Evolutionary conservation across 2,329 filamentous ascomycete genomes (phyloP).

Genomic region (Chalaropsis ovoidea): DNA sequence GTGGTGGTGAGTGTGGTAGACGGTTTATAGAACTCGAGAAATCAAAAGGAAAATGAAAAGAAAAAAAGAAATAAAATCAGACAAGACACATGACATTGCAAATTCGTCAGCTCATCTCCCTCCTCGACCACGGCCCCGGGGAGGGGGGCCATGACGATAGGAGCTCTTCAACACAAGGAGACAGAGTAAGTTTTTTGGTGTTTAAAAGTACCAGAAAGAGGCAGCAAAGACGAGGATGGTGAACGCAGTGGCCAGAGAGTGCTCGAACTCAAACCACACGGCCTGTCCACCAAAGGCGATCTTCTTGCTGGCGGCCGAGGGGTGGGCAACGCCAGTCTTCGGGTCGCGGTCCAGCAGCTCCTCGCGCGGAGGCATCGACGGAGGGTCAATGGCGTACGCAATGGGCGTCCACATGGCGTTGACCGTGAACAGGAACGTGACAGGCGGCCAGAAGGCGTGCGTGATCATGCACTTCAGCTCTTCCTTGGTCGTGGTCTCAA

Average conservation of each 20-base stretch:
- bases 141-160: neutral
- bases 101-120: conserved; percentile 24
- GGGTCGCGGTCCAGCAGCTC: conserved; percentile 46
- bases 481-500: conserved; percentile 33
- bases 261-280: conserved; percentile 48
- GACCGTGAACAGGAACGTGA: conserved; percentile 48
- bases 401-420: conserved; percentile 50
- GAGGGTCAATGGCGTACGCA: conserved; percentile 51
- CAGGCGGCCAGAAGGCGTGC: conserved; percentile 52
- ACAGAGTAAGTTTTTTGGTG: neutral
- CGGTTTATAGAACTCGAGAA: conserved; percentile 14
- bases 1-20: neutral
- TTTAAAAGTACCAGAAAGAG: conserved; percentile 30
- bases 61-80: neutral
- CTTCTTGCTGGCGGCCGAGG: conserved; percentile 43
- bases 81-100: conserved; percentile 22
- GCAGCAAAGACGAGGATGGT: conserved; percentile 42
- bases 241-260: conserved; percentile 42
- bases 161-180: neutral
- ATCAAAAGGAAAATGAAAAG: conserved; percentile 8
- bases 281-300: conserved; percentile 45
- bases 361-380: conserved; percentile 47
- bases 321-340: conserved; percentile 46
- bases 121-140: neutral
- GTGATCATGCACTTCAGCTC: conserved; percentile 46